Conservation (phyloP, 257 asterid genomes). For the Agastache rugosa region DNA sequence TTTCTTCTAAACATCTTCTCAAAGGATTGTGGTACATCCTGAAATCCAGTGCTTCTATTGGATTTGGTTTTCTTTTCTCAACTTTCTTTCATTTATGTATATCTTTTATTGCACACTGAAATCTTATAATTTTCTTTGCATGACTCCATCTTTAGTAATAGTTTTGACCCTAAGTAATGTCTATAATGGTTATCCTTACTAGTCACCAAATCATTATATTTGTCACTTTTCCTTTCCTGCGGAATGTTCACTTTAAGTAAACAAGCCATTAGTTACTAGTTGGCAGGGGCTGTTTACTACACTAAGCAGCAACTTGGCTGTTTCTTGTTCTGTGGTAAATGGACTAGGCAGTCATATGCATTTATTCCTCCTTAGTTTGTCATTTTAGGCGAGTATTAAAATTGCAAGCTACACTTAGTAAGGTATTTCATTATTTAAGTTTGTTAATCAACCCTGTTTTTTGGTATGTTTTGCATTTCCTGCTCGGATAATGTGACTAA, state of each 20-base stretch:
- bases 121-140: neutral
- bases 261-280: conserved; percentile 7
- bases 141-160: neutral
- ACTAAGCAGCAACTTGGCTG: conserved; percentile 12
- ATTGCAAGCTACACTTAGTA: neutral
- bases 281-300: neutral
- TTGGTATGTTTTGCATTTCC: conserved; percentile 15
- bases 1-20: neutral
- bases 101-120: conserved; percentile 2
- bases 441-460: conserved; percentile 5
- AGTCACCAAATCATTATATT: neutral
- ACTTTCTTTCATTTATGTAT: neutral
- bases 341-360: conserved; percentile 19
- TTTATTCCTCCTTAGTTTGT: conserved; percentile 12
- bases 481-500: neutral
- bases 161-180: neutral
- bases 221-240: neutral
- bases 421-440: conserved; percentile 5
- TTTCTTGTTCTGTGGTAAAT: conserved; percentile 23
- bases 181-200: conserved; percentile 12
- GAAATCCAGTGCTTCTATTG: neutral
- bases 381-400: conserved; percentile 12
- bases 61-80: neutral
- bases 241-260: conserved; percentile 10
- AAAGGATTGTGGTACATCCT: conserved; percentile 4